phyloP scores from a whole-genome alignment of 2,329 filamentous ascomycete species.

The Talaromyces sp. region DNA sequence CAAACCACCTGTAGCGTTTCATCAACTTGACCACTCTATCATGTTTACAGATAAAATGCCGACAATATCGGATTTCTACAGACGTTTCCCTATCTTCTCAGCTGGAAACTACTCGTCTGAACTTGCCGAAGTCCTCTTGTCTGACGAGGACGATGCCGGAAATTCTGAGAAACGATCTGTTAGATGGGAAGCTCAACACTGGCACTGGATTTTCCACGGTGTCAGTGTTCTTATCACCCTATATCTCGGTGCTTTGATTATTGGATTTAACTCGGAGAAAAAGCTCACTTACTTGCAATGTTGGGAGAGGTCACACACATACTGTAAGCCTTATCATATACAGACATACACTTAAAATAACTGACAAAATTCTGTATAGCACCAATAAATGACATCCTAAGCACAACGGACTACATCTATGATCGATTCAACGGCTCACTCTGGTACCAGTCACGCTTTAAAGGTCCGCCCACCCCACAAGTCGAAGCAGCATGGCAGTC shows the following conservation, averaged over 20 bases:
- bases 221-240: neutral
- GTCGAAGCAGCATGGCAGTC: slow-evolving; percentile 5
- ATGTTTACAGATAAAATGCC: neutral
- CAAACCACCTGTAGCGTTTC: neutral
- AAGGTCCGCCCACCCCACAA: slow-evolving; percentile 1
- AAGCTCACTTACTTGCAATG: neutral
- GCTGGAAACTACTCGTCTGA: neutral
- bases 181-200: neutral
- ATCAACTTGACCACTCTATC: neutral
- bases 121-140: neutral
- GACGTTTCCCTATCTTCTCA: neutral
- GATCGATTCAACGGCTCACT: slow-evolving; percentile 3
- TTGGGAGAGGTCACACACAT: neutral
- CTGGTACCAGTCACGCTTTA: slow-evolving; percentile 1
- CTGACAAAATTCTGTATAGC: neutral
- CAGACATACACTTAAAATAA: neutral
- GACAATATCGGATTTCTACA: neutral
- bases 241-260: neutral
- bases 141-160: neutral
- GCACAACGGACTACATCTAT: neutral
- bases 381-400: neutral
- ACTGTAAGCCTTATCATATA: neutral
- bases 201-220: slow-evolving; percentile 3
- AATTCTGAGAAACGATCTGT: neutral
- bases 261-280: neutral